Base-by-base conservation (phyloP, 306 rosid species). In the Macrotyloma uniflorum region DNA sequence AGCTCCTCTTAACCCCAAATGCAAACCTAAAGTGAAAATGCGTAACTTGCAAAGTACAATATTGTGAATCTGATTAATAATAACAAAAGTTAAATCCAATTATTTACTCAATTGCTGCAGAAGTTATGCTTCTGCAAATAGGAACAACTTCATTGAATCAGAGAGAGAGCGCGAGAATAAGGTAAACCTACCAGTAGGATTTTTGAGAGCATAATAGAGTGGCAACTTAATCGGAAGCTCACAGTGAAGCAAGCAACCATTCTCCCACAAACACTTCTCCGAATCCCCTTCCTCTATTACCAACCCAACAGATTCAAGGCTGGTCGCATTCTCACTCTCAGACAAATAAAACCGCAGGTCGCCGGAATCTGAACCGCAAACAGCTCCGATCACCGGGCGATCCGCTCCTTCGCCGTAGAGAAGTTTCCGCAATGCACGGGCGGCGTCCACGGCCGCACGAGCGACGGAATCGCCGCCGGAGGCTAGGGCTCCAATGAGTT, bases 191-290 rank as follows among this genome's bases (percentile, higher is more conserved):
- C 98, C 98, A n/a, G 82, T 36, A 3, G 88, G 77, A 76, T 72
- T 87, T 40, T 85, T 68, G n/a, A 70, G 78, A 22, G 88, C 85
- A 77, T 88, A 85, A 80, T 91, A 91, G 64, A 91, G 38, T 5
- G 98, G 97, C 83, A 95, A 69, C 83, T 78, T 87, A 45, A 95
- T 72, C 3, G 91, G 92, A 77, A 95, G 89, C 84, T 89, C 95
- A 47, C 98, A 89, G 26, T 83, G 86, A 76, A 95, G 84, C 80
- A 95, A 85, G 69, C 93, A 92, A 30, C 97, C 98, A 20, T 86
- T 88, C 87, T 95, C 98, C 98, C 98, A 95, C 26, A 89, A 50
- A 84, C 16, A 71, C 85, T 89, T 89, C 49, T 85, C 90, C 2
- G 93, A 80, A 64, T 81, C 33, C 45, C 72, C 84, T 69, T 89